Evolutionary conservation across 495 filamentous ascomycete species (phyloP), one percentile per base, ranked within the genome.

Genomic region (Penicillium robsamsonii): DNA sequence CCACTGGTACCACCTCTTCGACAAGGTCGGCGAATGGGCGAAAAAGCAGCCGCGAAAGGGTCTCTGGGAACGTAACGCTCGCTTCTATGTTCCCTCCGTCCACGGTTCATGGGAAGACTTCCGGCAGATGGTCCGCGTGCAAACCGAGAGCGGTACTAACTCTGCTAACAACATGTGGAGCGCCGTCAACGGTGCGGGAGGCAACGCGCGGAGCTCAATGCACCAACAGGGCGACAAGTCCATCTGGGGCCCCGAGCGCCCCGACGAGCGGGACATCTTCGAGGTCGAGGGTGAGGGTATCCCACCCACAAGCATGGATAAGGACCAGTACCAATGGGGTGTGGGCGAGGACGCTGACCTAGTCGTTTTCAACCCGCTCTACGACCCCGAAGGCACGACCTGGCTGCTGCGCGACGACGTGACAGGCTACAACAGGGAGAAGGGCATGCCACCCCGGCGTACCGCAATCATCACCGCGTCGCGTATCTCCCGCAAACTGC

Each of bases 81-180:
- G 93, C 24, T 98, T 96, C 73, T 98, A 97, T 67, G 78, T 98
- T 43, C 94, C 94, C 2, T 79, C 84, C 7, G 83, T 92, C 7
- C 94, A 98, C 64, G 94, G 92, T 11, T 81, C 80, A 18, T 98
- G 91, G 90, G 90, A 92, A 48, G 89, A 96, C 64, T 98, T 97
- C 77, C 84, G 82, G 56, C 89, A 93, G 55, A 93, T 92, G 86
- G 86, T 94, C n/a, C 84, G 89, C 41, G 89, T 93, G 9, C 91
- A 96, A 62, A 91, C 87, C 3, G 89, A 95, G 62, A 86, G 87
- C 61, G 92, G 90, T 44, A 91, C 87, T 4, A 79, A 85, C 54
- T 83, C 78, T 56, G 79, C 85, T 13, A 86, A 89, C 58, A 92
- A 89, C 66, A 75, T 93, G 46, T 91, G 86, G 85, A 79, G 76